Evolutionary conservation across 2,329 filamentous ascomycete genomes (phyloP).

Genomic region (Aspergillus hortae): DNA sequence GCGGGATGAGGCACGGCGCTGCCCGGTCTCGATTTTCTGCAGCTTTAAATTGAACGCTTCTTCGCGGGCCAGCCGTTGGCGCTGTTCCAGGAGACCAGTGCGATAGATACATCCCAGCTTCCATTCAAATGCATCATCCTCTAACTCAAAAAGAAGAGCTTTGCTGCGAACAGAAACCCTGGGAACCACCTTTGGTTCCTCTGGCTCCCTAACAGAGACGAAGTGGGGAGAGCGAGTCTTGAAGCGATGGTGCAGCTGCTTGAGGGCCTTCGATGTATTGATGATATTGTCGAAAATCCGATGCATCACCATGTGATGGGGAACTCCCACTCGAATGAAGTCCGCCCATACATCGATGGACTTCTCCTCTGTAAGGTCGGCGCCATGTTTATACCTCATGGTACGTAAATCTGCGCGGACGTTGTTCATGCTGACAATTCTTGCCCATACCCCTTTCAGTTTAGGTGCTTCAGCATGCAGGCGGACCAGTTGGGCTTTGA

Average conservation of each 20-base stretch:
- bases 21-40: slow-evolving; percentile 72
- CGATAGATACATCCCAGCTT: slow-evolving; percentile 94
- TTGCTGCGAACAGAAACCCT: slow-evolving; percentile 79
- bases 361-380: slow-evolving; percentile 65
- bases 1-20: slow-evolving; percentile 49
- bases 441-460: slow-evolving; percentile 78
- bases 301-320: slow-evolving; percentile 86
- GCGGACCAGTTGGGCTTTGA: slow-evolving; percentile 73
- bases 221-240: slow-evolving; percentile 84
- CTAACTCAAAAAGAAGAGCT: slow-evolving; percentile 83
- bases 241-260: slow-evolving; percentile 93
- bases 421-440: slow-evolving; percentile 78
- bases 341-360: slow-evolving; percentile 82
- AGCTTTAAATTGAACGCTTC: slow-evolving; percentile 86
- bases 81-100: slow-evolving; percentile 81
- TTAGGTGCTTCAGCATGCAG: slow-evolving; percentile 84
- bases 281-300: slow-evolving; percentile 90
- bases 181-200: slow-evolving; percentile 80
- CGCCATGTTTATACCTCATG: slow-evolving; percentile 64
- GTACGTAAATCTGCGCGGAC: slow-evolving; percentile 77
- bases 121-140: slow-evolving; percentile 97
- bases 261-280: slow-evolving; percentile 79
- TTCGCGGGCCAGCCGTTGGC: slow-evolving; percentile 82
- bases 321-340: slow-evolving; percentile 80
- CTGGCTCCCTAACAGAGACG: slow-evolving; percentile 77